Base-by-base conservation (phyloP, 257 asterid species). In the Catharanthus roseus region DNA sequence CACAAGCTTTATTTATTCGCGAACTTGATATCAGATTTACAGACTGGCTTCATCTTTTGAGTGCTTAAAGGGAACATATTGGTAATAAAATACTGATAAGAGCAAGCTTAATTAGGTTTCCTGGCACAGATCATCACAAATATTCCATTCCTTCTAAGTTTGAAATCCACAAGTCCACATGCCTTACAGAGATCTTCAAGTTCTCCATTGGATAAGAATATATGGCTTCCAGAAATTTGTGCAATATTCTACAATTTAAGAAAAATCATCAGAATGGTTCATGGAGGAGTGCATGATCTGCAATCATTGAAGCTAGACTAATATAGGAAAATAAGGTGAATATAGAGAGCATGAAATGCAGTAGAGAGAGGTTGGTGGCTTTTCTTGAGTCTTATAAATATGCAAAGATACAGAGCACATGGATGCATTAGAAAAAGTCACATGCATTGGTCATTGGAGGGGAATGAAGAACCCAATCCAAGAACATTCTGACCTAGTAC, bases 41-140 rank as follows among this genome's bases (percentile, higher is more conserved):
- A 50, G 23, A 50, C 21, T 50, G 4, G 24, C 26, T 50, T 50
- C 18, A 50, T 50, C 23, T 15, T 47, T 50, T 9, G 60, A 54
- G 31, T 21, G 13, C 60, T 54, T 54, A 54, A n/a, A 54, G 29
- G 31, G 60, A 24, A 54, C n/a, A 54, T 7, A 23, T 55, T 55
- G 33, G 0, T 1, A 24, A 2, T 16, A 55, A 34, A 34, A 10
- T n/a, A 18, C 7, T 23, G 18, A 36, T 11, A 65, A 41, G 24
- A 66, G 54, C 33, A 26, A 42, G 56, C 56, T 66, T 16, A 66
- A 41, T 42, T 23, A 29, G 55, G 70, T 28, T 44, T 66, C 39
- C 28, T 80, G 57, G 97, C 96, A 5, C 89, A 58, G 73, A 91
- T 79, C 97, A 91, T 91, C 70, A 88, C 90, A 64, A 92, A 92